These are phyloP conservation scores for Penicillium canariense DNA, from an alignment of 495 filamentous ascomycete species.

Conservation along the genomic window DNA sequence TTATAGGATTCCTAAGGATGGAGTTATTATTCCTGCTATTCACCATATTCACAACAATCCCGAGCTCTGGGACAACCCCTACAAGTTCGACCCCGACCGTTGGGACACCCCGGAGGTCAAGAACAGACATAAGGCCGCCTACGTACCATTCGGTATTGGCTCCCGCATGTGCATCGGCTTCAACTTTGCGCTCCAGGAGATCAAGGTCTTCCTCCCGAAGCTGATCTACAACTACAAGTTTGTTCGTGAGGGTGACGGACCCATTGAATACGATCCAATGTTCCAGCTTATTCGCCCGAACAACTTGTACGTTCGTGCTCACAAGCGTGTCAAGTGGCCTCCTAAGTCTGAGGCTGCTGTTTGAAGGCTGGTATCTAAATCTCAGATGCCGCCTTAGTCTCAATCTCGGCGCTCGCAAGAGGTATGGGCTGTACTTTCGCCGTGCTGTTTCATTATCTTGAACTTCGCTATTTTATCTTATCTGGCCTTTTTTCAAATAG, in stretches of 20 bases:
- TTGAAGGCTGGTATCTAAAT: no score
- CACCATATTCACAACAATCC: constrained; percentile 55
- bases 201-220: constrained; percentile 51
- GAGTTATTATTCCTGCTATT: constrained; percentile 49
- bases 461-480: no score
- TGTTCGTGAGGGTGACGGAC: constrained; percentile 34
- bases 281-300: constrained; percentile 56
- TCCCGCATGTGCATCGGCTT: constrained; percentile 55
- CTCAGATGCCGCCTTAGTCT: no score
- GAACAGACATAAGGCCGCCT: constrained; percentile 41
- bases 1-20: constrained; percentile 46
- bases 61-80: constrained; percentile 49
- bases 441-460: no score
- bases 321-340: constrained; percentile 46
- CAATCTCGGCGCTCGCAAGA: no score
- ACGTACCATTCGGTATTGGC: constrained; percentile 53
- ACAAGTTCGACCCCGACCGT: constrained; percentile 51
- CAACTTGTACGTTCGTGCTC: constrained; percentile 52
- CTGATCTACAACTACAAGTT: constrained; percentile 55
- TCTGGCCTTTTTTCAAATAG: no score
- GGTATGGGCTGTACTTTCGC: no score
- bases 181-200: constrained; percentile 55
- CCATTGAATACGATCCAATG: constrained; percentile 54
- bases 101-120: constrained; percentile 53
- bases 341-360: constrained; percentile 11